phyloP scores from a whole-genome alignment of 1,139 yeast genomes.

The Saccharomyces hybrid region DNA sequence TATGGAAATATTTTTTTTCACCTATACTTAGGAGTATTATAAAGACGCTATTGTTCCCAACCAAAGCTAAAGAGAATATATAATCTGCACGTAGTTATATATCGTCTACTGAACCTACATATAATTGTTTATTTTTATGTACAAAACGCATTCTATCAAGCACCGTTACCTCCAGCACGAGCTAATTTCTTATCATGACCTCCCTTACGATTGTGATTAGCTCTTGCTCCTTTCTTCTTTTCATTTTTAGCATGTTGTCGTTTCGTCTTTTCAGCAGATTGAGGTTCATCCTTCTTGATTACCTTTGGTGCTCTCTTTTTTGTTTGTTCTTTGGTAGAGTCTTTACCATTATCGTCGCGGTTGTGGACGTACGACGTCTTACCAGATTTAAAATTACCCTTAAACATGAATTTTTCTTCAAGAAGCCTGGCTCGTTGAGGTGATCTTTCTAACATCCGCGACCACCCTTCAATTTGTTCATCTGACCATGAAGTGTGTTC shows the following conservation, averaged over 20 bases:
- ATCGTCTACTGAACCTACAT: not conserved
- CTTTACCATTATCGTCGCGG: not conserved
- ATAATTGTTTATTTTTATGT: not conserved
- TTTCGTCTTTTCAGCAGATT: constrained; percentile 20
- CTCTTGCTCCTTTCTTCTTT: constrained; percentile 47
- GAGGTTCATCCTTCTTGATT: constrained; percentile 6
- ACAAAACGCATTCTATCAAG: not conserved
- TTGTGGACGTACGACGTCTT: constrained; percentile 33
- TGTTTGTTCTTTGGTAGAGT: constrained; percentile 1
- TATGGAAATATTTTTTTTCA: too few relatives aligned
- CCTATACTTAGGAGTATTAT: too few relatives aligned
- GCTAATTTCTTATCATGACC: constrained; percentile 52
- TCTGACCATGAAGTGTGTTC: constrained; percentile 62
- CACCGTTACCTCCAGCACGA: constrained; percentile 15
- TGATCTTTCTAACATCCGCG: constrained; percentile 58
- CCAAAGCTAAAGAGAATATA: not conserved
- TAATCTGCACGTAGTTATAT: not conserved
- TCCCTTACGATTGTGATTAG: constrained; percentile 57
- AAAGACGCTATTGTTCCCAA: too few relatives aligned
- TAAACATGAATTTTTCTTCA: constrained; percentile 55
- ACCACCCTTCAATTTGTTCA: constrained; percentile 94
- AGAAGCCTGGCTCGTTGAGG: constrained; percentile 53
- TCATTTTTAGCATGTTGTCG: constrained; percentile 42
- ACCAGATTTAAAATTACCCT: constrained; percentile 22
- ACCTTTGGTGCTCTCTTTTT: constrained; percentile 5